phyloP scores from a whole-genome alignment of 176 grass and related monocot genomes.

The Musa itinerans region DNA sequence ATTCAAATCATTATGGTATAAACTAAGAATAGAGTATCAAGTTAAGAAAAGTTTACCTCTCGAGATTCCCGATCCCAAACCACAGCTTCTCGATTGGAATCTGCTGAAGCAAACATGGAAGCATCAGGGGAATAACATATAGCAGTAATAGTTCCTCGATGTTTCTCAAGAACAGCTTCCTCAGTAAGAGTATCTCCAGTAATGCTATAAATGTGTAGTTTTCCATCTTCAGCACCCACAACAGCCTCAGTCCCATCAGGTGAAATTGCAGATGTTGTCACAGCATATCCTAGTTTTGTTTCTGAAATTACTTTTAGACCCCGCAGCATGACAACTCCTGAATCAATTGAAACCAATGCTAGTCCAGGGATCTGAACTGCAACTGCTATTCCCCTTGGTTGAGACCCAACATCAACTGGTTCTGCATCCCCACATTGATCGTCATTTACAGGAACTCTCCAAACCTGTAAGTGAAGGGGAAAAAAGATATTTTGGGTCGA shows the following conservation, averaged over 20 bases:
- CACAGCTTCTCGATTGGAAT: slow-evolving; percentile 91
- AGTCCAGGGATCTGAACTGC: slow-evolving; percentile 58
- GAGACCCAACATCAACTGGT: slow-evolving; percentile 70
- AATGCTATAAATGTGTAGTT: slow-evolving; percentile 69
- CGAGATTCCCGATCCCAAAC: slow-evolving; percentile 75
- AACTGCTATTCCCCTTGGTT: slow-evolving; percentile 76
- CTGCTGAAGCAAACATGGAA: slow-evolving; percentile 94
- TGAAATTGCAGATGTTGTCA: slow-evolving; percentile 66
- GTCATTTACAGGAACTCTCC: slow-evolving; percentile 68
- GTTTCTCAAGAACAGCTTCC: slow-evolving; percentile 84
- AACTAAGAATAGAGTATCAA: background rate
- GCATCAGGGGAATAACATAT: slow-evolving; percentile 83
- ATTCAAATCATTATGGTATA: too few species aligned
- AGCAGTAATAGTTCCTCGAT: slow-evolving; percentile 77
- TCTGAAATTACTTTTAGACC: slow-evolving; percentile 60
- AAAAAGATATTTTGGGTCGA: slow-evolving; percentile 8
- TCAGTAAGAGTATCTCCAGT: slow-evolving; percentile 53
- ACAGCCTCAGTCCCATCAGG: slow-evolving; percentile 78
- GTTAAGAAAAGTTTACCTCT: slow-evolving; percentile 49
- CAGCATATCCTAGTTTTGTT: slow-evolving; percentile 56
- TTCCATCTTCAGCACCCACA: slow-evolving; percentile 86
- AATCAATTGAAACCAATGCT: slow-evolving; percentile 66
- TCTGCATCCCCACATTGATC: slow-evolving; percentile 73
- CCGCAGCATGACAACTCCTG: slow-evolving; percentile 52
- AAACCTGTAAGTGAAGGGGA: slow-evolving; percentile 43